These are phyloP conservation scores for apple (Malus domestica) DNA, from an alignment of 306 rosid genomes.

Conservation along the genomic window DNA sequence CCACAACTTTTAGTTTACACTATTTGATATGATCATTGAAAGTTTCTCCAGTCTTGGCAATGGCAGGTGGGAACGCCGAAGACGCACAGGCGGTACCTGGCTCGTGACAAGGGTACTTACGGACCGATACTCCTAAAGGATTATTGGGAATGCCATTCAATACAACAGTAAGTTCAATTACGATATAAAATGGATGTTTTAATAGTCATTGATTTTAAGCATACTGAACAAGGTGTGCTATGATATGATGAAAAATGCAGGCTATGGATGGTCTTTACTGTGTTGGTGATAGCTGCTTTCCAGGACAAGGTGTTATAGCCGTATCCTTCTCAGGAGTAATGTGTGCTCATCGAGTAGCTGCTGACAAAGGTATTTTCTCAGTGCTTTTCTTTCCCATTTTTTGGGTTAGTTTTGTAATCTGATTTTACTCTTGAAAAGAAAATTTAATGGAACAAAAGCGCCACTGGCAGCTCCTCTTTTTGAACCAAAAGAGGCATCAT, in stretches of 20 bases:
- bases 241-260: slow-evolving; percentile 41
- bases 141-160: slow-evolving; percentile 96
- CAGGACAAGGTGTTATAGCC: slow-evolving; percentile 98
- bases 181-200: slow-evolving; percentile 8
- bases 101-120: slow-evolving; percentile 80
- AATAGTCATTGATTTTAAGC: slow-evolving; percentile 6
- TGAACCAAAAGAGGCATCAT: background rate
- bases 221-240: slow-evolving; percentile 7
- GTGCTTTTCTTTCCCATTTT: background rate
- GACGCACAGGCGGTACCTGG: slow-evolving; percentile 83
- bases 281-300: slow-evolving; percentile 99
- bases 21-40: background rate
- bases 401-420: background rate
- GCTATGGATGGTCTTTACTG: slow-evolving; percentile 81
- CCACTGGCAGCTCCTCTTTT: background rate
- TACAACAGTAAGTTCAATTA: slow-evolving; percentile 62
- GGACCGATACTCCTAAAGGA: slow-evolving; percentile 92
- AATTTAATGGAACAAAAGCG: background rate
- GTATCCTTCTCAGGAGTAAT: slow-evolving; percentile 94
- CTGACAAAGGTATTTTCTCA: slow-evolving; percentile 64
- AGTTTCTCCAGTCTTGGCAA: slow-evolving; percentile 29
- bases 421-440: background rate
- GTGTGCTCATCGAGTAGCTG: slow-evolving; percentile 97
- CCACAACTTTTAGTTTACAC: background rate
- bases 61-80: slow-evolving; percentile 89